Percentiles rank a stretch among this genome's conserved stretches.
These are phyloP conservation scores for Kwoniella heveanensis DNA, from an alignment of 768 basidiomycete genomes.

Conservation along the genomic window DNA sequence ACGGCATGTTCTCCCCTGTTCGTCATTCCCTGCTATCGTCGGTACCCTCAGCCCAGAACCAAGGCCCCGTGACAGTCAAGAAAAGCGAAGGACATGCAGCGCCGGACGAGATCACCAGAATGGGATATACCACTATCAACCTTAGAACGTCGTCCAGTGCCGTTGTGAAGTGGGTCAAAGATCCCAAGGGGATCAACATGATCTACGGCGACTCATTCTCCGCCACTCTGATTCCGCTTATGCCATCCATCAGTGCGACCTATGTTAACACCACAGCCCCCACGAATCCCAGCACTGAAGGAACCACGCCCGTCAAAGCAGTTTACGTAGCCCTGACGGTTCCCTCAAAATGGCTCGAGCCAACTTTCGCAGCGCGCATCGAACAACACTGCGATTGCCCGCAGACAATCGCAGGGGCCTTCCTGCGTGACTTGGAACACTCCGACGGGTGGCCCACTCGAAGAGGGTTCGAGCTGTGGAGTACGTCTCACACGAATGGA, in stretches of 20 bases:
- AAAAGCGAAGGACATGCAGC: not conserved
- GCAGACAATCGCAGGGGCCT: not conserved
- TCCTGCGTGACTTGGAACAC: slow-evolving; percentile 9
- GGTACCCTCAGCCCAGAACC: not conserved
- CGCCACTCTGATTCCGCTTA: slow-evolving; percentile 22
- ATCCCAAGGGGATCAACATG: slow-evolving; percentile 25
- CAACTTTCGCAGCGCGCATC: not conserved
- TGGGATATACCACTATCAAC: slow-evolving; percentile 20
- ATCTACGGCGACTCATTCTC: slow-evolving; percentile 26
- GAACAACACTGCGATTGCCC: slow-evolving; percentile 1
- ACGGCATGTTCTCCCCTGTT: slow-evolving; percentile 32
- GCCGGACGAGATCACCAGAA: not conserved
- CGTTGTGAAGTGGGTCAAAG: slow-evolving; percentile 8
- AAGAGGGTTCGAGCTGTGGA: slow-evolving; percentile 8
- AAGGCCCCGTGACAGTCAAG: too few relatives aligned
- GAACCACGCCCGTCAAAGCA: not conserved
- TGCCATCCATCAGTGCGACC: too few relatives aligned
- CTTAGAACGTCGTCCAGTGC: slow-evolving; percentile 5
- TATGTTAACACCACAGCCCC: too few relatives aligned
- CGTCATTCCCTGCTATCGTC: not conserved
- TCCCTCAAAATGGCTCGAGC: slow-evolving; percentile 13
- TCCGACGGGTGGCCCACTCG: not conserved
- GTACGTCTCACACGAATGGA: not conserved
- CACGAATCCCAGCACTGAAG: too few relatives aligned
- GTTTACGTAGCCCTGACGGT: slow-evolving; percentile 26